Percentiles rank a stretch among this genome's conserved stretches.
phyloP scores from a whole-genome alignment of 1,139 yeast species.

The Spencermartinsiella ligniputridi region DNA sequence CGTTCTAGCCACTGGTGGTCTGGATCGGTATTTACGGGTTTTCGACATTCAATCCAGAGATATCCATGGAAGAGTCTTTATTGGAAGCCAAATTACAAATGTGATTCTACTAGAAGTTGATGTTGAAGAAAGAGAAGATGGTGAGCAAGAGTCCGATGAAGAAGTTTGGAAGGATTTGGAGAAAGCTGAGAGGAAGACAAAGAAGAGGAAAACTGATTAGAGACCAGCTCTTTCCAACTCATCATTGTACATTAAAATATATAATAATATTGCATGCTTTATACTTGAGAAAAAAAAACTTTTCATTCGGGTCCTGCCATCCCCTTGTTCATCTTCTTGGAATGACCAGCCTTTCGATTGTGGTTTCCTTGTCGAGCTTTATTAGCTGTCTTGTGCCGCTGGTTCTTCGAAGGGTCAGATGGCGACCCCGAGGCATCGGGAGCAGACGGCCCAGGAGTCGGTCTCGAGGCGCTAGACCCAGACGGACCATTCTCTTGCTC shows the following conservation, averaged over 20 bases:
- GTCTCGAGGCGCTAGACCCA: neutral
- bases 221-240: too few species aligned
- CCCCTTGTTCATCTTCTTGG: conserved; percentile 41
- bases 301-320: conserved; percentile 21
- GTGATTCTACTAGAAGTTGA: conserved; percentile 43
- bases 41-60: conserved; percentile 58
- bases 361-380: conserved; percentile 60
- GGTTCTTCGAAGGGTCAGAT: neutral
- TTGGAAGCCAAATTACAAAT: conserved; percentile 68
- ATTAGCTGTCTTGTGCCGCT: conserved; percentile 25
- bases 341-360: conserved; percentile 58
- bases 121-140: conserved; percentile 22
- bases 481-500: neutral
- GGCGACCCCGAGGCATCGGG: neutral
- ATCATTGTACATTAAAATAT: too few species aligned
- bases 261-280: conserved; percentile 2
- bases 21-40: conserved; percentile 80
- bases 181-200: conserved; percentile 18
- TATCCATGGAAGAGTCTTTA: conserved; percentile 63
- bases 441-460: neutral
- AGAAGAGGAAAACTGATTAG: conserved; percentile 28
- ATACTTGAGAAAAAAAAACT: too few species aligned
- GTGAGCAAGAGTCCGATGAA: conserved; percentile 27
- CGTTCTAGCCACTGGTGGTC: conserved; percentile 62
- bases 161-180: conserved; percentile 32